phyloP scores from a whole-genome alignment of 495 filamentous ascomycete species.

The Penicillium flavigenum region DNA sequence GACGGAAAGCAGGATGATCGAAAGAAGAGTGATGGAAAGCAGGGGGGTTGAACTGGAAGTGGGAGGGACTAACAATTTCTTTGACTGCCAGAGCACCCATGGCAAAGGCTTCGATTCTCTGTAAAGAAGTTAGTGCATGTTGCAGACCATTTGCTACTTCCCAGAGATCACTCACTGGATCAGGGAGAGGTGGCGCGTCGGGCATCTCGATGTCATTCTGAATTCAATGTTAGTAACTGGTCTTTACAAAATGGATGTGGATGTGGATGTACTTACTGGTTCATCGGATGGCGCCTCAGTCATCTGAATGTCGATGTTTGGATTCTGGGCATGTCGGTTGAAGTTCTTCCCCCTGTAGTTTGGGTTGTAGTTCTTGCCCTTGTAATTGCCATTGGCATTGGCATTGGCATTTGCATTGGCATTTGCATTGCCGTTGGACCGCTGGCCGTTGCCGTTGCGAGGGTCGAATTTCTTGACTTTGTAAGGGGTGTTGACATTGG shows the following conservation, averaged over 20 bases:
- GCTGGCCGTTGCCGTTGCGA: neutral
- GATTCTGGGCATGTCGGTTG: too few species aligned
- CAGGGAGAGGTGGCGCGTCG: conserved; percentile 6
- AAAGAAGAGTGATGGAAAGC: neutral
- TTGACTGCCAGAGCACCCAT: neutral
- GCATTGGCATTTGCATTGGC: too few species aligned
- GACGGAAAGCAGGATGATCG: neutral
- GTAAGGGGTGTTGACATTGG: too few species aligned
- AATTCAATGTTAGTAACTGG: neutral
- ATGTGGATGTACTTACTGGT: neutral
- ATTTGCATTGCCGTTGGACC: too few species aligned
- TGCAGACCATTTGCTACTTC: neutral
- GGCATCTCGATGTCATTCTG: conserved; percentile 15
- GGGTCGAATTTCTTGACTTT: too few species aligned
- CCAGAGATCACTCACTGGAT: neutral
- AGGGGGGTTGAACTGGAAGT: neutral
- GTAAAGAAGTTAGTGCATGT: neutral
- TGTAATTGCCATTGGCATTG: neutral
- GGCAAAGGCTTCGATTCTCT: conserved; percentile 2
- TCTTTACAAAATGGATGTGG: neutral
- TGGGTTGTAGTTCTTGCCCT: conserved; percentile 4
- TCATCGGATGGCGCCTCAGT: conserved; percentile 5
- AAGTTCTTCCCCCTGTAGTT: neutral
- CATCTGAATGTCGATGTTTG: conserved; percentile 1
- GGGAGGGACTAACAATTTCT: conserved; percentile 1